Evolutionary conservation across 495 filamentous ascomycete species (phyloP), one percentile per base, ranked within the genome.

Genomic region (Platismatia glauca): DNA sequence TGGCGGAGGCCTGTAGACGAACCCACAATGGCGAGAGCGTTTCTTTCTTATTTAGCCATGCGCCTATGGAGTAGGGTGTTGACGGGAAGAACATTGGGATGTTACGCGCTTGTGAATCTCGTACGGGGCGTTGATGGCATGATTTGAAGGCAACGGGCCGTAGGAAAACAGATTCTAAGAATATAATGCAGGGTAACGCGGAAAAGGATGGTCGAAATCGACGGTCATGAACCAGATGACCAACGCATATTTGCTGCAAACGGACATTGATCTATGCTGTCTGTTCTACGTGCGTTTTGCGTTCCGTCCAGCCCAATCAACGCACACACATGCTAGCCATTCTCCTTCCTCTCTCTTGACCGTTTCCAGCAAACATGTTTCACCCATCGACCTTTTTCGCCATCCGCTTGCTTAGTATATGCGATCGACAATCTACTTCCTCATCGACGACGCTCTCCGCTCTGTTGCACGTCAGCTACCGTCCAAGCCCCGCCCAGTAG

Each of bases 21-120:
- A 98, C 95, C 27, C 94, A 98, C 76, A 98, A 98, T 71, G 94
- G 93, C 63, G 88, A 91, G 78, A 91, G 88, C 62, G 91, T 96
- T 31, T 91, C 87, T 60, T 97, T 95, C 77, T 76, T 97, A 68
- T 97, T 97, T 77, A 95, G 88, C 61, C 91, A 97, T 75, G 89
- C 91, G 38, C 88, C 88, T 20, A 53, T 53, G 50, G 50, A 62
- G 48, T 62, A 65, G 52, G 60, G 64, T 41, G 63, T 52, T 41
- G 29, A 59, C 53, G 33, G 68, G 63, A 55, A 62, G 27, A 59
- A 61, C 39, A 29, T 31, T 35, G 61, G 58, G 37, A 52, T 55
- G 0, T 4, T 31, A 31, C 22, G 44, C 3, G 22, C 1, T 48
- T 16, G 24, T 16, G 24, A 6, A 29, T 16, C 4, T 15, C 24